phyloP scores from a whole-genome alignment of 352 stramenopile species.

The Elongisporangium undulatum region DNA sequence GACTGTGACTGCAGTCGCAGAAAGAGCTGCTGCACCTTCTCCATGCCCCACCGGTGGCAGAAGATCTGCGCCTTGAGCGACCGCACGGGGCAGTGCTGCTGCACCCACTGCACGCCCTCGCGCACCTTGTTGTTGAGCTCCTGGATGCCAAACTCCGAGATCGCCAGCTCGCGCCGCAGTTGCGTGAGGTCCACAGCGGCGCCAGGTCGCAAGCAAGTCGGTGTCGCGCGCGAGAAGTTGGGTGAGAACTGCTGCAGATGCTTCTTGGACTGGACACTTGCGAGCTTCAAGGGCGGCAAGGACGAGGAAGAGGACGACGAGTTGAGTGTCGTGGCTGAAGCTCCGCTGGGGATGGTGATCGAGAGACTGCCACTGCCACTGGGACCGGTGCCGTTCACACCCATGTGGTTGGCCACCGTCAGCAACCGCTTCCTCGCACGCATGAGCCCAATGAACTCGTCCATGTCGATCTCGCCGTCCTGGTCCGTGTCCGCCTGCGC shows the following conservation, averaged over 20 bases:
- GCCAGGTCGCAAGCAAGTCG: constrained; percentile 49
- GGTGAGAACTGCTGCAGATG: constrained; percentile 39
- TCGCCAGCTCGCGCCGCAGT: constrained; percentile 67
- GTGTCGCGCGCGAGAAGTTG: constrained; percentile 45
- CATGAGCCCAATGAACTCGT: constrained; percentile 80
- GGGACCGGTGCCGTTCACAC: constrained; percentile 31
- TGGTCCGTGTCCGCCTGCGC: constrained; percentile 61
- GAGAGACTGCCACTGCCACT: neutral
- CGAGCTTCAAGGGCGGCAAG: constrained; percentile 61
- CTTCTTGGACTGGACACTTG: constrained; percentile 37
- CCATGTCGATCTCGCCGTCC: constrained; percentile 75
- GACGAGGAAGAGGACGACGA: constrained; percentile 9
- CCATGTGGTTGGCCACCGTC: constrained; percentile 63
- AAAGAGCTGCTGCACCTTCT: constrained; percentile 80
- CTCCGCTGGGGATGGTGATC: constrained; percentile 4
- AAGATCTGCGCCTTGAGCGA: constrained; percentile 82
- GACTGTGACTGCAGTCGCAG: constrained; percentile 60
- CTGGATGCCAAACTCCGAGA: constrained; percentile 77
- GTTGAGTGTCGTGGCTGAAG: neutral
- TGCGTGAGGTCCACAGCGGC: constrained; percentile 43
- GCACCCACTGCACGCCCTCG: constrained; percentile 83
- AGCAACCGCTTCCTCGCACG: constrained; percentile 70
- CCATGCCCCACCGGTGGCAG: constrained; percentile 80
- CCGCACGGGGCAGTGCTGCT: constrained; percentile 76
- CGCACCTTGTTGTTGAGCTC: constrained; percentile 67